A percentile compares a stretch with the other conserved stretches of the same genome.
Evolutionary conservation across 1,139 yeast species (phyloP).

Genomic region (Suhomyces maxii): DNA sequence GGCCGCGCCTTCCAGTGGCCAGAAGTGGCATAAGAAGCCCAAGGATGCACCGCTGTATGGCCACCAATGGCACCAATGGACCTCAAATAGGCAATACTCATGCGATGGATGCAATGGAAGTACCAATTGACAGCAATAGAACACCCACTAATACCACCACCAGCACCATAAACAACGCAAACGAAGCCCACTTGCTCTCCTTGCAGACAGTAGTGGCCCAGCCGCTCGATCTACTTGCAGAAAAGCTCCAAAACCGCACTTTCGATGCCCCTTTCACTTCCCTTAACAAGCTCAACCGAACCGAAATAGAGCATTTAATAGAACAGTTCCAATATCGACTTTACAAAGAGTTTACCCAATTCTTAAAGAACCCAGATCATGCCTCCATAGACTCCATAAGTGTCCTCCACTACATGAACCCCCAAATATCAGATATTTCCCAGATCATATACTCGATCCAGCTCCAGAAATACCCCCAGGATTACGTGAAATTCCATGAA

Average conservation of each 20-base stretch:
- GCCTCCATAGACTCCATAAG: slow-evolving; percentile 1
- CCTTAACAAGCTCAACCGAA: slow-evolving; percentile 9
- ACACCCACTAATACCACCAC: too few species aligned
- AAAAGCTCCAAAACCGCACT: slow-evolving; percentile 1
- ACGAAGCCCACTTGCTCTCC: not conserved
- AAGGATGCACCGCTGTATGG: not conserved
- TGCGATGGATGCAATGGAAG: too few species aligned
- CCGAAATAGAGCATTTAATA: slow-evolving; percentile 5
- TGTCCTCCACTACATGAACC: slow-evolving; percentile 32
- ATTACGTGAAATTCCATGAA: slow-evolving; percentile 19
- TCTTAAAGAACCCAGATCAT: not conserved
- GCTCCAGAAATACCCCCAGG: slow-evolving; percentile 21
- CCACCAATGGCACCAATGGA: not conserved
- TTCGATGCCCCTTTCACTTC: slow-evolving; percentile 10
- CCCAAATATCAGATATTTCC: slow-evolving; percentile 24
- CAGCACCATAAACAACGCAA: not conserved
- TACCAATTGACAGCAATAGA: too few species aligned
- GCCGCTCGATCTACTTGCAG: not conserved
- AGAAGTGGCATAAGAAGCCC: not conserved
- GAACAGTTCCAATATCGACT: slow-evolving; percentile 3
- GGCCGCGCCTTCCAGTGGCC: not conserved
- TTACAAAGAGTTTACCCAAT: slow-evolving; percentile 3
- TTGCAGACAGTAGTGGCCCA: not conserved
- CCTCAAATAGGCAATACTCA: not conserved
- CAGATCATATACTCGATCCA: slow-evolving; percentile 22